Conservation (phyloP, 148 eudicot genomes). For the Vaccinium macrocarpon region DNA sequence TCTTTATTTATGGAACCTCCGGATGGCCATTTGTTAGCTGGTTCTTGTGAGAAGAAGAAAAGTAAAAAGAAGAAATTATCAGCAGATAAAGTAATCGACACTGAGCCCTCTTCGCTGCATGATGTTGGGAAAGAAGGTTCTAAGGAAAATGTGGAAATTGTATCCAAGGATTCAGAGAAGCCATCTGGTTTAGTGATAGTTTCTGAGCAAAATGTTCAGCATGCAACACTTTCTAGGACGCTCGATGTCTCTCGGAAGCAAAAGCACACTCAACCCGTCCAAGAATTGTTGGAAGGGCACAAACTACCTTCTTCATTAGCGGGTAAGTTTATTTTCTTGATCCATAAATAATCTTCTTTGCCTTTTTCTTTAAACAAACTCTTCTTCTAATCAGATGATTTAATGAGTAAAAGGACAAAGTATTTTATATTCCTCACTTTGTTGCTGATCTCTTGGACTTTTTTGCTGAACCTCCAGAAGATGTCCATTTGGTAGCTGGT, state of each 20-base stretch:
- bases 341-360: not conserved
- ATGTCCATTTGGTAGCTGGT: conserved; percentile 14
- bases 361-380: not conserved
- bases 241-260: not conserved
- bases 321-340: conserved; percentile 19
- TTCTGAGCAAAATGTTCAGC: conserved; percentile 12
- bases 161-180: conserved; percentile 13
- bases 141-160: conserved; percentile 9
- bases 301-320: conserved; percentile 5
- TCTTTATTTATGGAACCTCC: conserved; percentile 7
- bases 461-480: conserved; percentile 1
- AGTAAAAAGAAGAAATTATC: conserved; percentile 16
- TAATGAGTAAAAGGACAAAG: not conserved
- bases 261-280: conserved; percentile 8
- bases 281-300: conserved; percentile 13
- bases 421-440: not conserved
- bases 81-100: conserved; percentile 6
- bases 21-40: conserved; percentile 12
- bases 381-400: not conserved
- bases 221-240: conserved; percentile 8
- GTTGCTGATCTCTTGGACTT: conserved; percentile 12
- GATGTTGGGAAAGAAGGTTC: conserved; percentile 16
- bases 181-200: conserved; percentile 16
- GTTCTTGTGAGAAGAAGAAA: conserved; percentile 13
- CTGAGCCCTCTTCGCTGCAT: conserved; percentile 1